Base-by-base conservation (phyloP, 2,329 filamentous ascomycete species). In the Diaporthe vexans region DNA sequence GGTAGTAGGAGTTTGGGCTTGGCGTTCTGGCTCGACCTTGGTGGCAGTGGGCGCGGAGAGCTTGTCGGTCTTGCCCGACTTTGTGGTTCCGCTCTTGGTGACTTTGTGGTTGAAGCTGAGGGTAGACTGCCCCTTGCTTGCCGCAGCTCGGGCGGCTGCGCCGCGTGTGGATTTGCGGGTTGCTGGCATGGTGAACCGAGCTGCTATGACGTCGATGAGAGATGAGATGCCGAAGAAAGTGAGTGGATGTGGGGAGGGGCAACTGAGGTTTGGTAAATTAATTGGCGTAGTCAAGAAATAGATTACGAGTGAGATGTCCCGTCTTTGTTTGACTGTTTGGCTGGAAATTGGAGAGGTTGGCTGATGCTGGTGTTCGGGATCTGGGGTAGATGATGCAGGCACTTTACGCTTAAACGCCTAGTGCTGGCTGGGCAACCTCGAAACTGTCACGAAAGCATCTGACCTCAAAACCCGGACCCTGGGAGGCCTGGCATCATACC, bases 101-200 rank as follows among this genome's bases (percentile, higher is more conserved):
- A 91, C 88, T 56, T 85, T 85, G 80, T 87, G 87, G 78, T 89
- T 86, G 84, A 91, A 91, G 80, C 87, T 90, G 74, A 91, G 85
- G 51, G 88, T 91, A 11, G 88, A 86, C 77, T 91, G 89, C 48
- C 83, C 83, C 79, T 86, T 88, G 75, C 80, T 79, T 61, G 83
- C 81, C 13, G 69, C 43, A 11, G 80, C 81, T 26, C 81, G 77
- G 35, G 82, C 81, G 72, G 82, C 78, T 61, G 83, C 81, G 76
- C 81, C 78, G 77, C 80, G 81, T 78, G 83, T 82, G 54, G 85
- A 86, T 80, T 86, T 85, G 82, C 87, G 83, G 24, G 88, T 87
- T 68, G 83, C 80, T 57, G 88, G 86, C 87, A 90, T 89, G 61
- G 77, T 82, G 78, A 40, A n/a, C 24, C 29, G 40, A 51, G 72